A percentile compares a stretch with the other conserved stretches of the same genome.
phyloP scores from a whole-genome alignment of 805 yeast genomes.

The Wilhelminamyces savonicus region DNA sequence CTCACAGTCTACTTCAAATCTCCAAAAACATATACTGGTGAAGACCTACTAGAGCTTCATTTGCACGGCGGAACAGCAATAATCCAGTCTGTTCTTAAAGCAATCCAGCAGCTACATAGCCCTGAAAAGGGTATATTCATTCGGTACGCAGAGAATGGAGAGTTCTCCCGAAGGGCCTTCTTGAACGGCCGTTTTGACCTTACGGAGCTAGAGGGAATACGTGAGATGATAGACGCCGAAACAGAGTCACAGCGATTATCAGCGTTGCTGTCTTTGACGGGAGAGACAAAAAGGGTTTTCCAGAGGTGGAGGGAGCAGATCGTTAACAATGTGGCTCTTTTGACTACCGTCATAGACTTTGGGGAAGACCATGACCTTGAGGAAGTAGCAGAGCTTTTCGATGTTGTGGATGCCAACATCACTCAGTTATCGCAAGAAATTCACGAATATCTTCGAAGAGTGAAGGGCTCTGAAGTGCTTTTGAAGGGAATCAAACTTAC shows the following conservation, averaged over 20 bases:
- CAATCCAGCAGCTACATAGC: conserved; percentile 51
- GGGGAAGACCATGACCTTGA: conserved; percentile 89
- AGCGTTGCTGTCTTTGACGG: conserved; percentile 68
- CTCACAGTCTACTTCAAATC: conserved; percentile 59
- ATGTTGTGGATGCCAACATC: conserved; percentile 41
- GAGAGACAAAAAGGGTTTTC: conserved; percentile 53
- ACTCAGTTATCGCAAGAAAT: conserved; percentile 40
- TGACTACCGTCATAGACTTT: conserved; percentile 89
- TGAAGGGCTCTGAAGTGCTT: conserved; percentile 55
- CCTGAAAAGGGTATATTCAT: conserved; percentile 36
- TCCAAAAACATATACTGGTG: conserved; percentile 88
- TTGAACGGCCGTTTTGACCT: conserved; percentile 78
- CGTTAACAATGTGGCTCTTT: conserved; percentile 59
- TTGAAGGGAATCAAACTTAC: conserved; percentile 68
- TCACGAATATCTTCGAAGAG: conserved; percentile 34
- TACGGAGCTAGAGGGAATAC: conserved; percentile 85
- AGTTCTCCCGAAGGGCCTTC: conserved; percentile 83
- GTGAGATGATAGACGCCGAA: conserved; percentile 87
- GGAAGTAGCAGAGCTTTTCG: conserved; percentile 50
- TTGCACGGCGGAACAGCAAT: conserved; percentile 93
- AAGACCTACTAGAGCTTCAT: conserved; percentile 84
- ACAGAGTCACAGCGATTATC: conserved; percentile 82
- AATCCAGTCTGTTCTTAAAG: conserved; percentile 55
- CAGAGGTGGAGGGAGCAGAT: conserved; percentile 61
- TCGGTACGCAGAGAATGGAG: conserved; percentile 89